phyloP scores from a whole-genome alignment of 1,139 yeast genomes.

The Citeromyces hawaiiensis region DNA sequence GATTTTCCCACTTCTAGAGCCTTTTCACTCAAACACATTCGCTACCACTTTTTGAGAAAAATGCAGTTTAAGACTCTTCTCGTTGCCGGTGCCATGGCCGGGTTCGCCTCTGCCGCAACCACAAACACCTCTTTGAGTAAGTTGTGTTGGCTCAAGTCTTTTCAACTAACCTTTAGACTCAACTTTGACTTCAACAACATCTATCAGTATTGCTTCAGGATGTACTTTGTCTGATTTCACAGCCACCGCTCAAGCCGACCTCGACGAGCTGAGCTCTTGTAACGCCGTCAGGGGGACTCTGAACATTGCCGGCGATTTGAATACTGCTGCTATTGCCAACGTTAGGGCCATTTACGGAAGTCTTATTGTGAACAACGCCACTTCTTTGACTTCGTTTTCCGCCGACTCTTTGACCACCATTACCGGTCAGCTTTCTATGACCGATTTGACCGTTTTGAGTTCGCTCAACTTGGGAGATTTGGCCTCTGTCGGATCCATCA shows the following conservation, averaged over 20 bases:
- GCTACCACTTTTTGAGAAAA: not conserved
- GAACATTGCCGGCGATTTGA: constrained; percentile 48
- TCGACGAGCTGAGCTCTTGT: constrained; percentile 66
- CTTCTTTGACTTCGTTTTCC: constrained; percentile 44
- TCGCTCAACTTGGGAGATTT: constrained; percentile 68
- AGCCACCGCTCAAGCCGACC: constrained; percentile 66
- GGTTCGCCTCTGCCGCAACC: constrained; percentile 28
- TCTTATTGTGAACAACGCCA: constrained; percentile 52
- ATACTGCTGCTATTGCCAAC: constrained; percentile 38
- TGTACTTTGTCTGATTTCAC: constrained; percentile 44
- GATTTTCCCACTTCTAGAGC: not conserved
- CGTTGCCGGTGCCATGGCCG: constrained; percentile 9
- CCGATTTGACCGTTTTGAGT: constrained; percentile 53
- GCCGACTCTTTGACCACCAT: constrained; percentile 74
- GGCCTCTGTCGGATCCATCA: constrained; percentile 67
- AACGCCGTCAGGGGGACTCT: constrained; percentile 72
- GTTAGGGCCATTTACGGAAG: constrained; percentile 68
- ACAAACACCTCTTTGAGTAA: constrained; percentile 22
- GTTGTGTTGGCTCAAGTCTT: too few relatives aligned
- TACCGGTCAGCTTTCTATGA: constrained; percentile 53
- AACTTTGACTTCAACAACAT: constrained; percentile 19
- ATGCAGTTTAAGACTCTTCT: constrained; percentile 4
- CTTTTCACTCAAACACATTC: not conserved
- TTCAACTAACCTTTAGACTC: constrained; percentile 7
- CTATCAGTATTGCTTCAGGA: constrained; percentile 34